phyloP scores from a whole-genome alignment of 2,329 filamentous ascomycete genomes.

The Venturia aucupariae region DNA sequence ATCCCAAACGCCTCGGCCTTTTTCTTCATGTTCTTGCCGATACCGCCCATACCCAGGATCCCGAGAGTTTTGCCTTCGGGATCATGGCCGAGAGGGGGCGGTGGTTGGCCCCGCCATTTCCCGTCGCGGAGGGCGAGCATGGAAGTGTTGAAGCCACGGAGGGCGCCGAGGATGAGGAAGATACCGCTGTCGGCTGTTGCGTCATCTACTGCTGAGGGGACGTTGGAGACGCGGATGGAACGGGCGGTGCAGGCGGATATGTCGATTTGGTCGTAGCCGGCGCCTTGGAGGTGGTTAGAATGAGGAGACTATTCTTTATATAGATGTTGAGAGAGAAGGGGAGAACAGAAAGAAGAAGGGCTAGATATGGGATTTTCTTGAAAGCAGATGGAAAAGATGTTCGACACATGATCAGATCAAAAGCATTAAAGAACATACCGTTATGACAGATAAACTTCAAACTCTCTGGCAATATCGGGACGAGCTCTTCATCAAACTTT shows the following conservation, averaged over 20 bases:
- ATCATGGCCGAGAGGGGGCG: slow-evolving; percentile 58
- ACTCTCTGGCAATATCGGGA: slow-evolving; percentile 38
- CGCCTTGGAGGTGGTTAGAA: slow-evolving; percentile 42
- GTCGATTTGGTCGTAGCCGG: slow-evolving; percentile 80
- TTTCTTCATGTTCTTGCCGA: slow-evolving; percentile 65
- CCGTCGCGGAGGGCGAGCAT: slow-evolving; percentile 58
- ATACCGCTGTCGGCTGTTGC: slow-evolving; percentile 74
- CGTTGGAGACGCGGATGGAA: slow-evolving; percentile 65
- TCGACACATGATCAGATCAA: too few relatives aligned
- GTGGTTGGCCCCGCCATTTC: slow-evolving; percentile 53
- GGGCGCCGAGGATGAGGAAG: slow-evolving; percentile 70
- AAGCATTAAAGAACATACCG: slow-evolving; percentile 27
- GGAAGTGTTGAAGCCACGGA: slow-evolving; percentile 61
- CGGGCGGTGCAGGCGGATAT: slow-evolving; percentile 60
- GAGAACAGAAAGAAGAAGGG: background rate
- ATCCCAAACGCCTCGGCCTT: slow-evolving; percentile 71
- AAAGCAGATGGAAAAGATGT: too few relatives aligned
- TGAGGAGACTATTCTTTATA: background rate
- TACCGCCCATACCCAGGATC: slow-evolving; percentile 79
- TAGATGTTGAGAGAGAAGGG: background rate
- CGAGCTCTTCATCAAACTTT: slow-evolving; percentile 59
- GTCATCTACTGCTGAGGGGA: slow-evolving; percentile 72
- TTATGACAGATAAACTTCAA: slow-evolving; percentile 35
- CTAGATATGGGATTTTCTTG: background rate
- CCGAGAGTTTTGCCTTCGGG: slow-evolving; percentile 70